Evolutionary conservation across 345 rosid species (phyloP).

Genomic region (Leavenworthia alabamica): DNA sequence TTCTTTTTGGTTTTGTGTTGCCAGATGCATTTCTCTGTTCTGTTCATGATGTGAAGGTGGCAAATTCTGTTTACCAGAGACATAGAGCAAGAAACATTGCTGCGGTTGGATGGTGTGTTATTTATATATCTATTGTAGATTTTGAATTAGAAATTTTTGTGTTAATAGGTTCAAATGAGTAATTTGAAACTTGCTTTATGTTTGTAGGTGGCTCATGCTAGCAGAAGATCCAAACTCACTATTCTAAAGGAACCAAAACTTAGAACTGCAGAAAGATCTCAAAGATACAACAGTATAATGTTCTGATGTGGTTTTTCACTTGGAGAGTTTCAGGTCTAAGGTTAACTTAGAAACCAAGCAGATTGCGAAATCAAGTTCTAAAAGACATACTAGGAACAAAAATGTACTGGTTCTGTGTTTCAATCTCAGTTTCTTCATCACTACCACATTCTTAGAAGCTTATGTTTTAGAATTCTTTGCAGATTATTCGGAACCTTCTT

Average conservation of each 20-base stretch:
- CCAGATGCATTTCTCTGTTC: conserved; percentile 99
- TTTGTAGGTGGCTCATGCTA: conserved; percentile 11
- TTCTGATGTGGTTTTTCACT: neutral
- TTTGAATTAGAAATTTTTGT: too few species aligned
- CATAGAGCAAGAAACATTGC: conserved; percentile 68
- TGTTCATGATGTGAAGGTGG: conserved; percentile 81
- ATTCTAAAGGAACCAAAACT: conserved; percentile 31
- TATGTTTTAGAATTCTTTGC: neutral
- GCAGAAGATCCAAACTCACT: conserved; percentile 25
- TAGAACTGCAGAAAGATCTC: conserved; percentile 29
- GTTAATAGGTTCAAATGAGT: too few species aligned
- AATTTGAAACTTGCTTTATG: neutral
- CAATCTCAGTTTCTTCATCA: neutral
- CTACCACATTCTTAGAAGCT: conserved; percentile 1
- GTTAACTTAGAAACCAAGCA: conserved; percentile 4
- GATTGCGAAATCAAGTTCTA: neutral
- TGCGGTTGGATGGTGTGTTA: conserved; percentile 29
- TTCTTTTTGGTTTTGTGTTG: conserved; percentile 44
- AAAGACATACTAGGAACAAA: conserved; percentile 3
- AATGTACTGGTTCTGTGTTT: conserved; percentile 3
- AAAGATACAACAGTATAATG: conserved; percentile 9
- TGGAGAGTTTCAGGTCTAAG: conserved; percentile 25
- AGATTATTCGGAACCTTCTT: conserved; percentile 8
- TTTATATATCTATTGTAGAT: neutral
- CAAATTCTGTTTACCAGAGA: conserved; percentile 64